Evolutionary conservation across 2,329 filamentous ascomycete species (phyloP).

Genomic region (Pestalotiopsis sp.): DNA sequence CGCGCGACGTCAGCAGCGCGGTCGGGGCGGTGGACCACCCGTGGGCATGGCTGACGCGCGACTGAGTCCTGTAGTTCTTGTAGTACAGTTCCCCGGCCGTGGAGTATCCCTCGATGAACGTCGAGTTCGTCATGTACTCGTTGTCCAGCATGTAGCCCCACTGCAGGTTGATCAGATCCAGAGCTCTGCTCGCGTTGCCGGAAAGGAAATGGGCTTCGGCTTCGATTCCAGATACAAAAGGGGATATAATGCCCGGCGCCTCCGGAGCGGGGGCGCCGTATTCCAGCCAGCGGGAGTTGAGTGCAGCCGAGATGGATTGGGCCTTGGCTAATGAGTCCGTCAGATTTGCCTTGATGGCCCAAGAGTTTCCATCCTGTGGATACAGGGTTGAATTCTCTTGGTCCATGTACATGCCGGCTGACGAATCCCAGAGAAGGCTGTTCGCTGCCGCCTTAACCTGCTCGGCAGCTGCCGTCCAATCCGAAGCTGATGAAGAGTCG

Average conservation of each 20-base stretch:
- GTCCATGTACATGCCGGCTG: not conserved
- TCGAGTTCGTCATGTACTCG: slow-evolving; percentile 43
- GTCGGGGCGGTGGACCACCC: slow-evolving; percentile 40
- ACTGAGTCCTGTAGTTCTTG: slow-evolving; percentile 32
- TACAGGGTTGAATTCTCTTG: slow-evolving; percentile 12
- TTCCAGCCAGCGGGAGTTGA: slow-evolving; percentile 43
- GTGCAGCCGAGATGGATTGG: slow-evolving; percentile 35
- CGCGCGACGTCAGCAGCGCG: slow-evolving; percentile 28
- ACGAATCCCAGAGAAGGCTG: slow-evolving; percentile 30
- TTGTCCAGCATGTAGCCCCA: slow-evolving; percentile 44
- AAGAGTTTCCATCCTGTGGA: slow-evolving; percentile 23
- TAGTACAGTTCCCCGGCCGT: slow-evolving; percentile 38
- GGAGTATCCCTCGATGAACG: slow-evolving; percentile 44
- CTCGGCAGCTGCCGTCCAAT: slow-evolving; percentile 17
- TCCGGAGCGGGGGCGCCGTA: slow-evolving; percentile 45
- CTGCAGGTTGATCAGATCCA: slow-evolving; percentile 43
- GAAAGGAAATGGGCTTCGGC: slow-evolving; percentile 38
- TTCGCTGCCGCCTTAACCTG: slow-evolving; percentile 19
- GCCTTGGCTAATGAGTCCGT: slow-evolving; percentile 18
- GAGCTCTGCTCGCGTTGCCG: slow-evolving; percentile 35
- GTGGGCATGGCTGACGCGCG: slow-evolving; percentile 38
- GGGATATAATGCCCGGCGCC: slow-evolving; percentile 23
- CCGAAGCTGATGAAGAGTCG: slow-evolving; percentile 4
- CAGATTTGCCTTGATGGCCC: slow-evolving; percentile 20
- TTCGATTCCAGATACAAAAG: slow-evolving; percentile 22